A percentile compares a stretch with the other conserved stretches of the same genome.
Evolutionary conservation across 495 filamentous ascomycete species (phyloP).

Genomic region (Aspergillus coremiiformis): DNA sequence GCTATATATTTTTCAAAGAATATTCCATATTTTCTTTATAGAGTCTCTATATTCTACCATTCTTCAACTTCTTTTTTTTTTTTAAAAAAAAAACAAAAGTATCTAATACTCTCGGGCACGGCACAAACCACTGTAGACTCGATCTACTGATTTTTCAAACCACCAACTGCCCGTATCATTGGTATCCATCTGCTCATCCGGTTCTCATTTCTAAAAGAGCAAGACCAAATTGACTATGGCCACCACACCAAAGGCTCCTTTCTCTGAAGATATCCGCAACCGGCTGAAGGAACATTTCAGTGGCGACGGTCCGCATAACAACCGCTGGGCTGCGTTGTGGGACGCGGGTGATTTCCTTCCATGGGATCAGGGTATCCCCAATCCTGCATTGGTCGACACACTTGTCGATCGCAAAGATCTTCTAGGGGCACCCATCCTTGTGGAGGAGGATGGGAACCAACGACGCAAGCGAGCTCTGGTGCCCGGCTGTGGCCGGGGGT

Average conservation of each 20-base stretch:
- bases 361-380: conserved; percentile 54
- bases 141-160: too few species aligned
- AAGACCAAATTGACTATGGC: background rate
- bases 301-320: background rate
- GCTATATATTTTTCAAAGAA: too few species aligned
- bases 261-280: background rate
- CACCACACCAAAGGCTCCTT: background rate
- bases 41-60: too few species aligned
- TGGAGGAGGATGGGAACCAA: conserved; percentile 3
- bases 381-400: conserved; percentile 50
- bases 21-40: too few species aligned
- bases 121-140: too few species aligned
- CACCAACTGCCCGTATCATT: too few species aligned
- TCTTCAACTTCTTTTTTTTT: too few species aligned
- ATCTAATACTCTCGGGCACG: too few species aligned
- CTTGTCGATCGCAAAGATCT: conserved; percentile 34
- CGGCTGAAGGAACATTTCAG: background rate
- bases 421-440: conserved; percentile 23
- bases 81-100: too few species aligned
- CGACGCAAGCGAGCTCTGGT: conserved; percentile 40
- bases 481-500: conserved; percentile 60
- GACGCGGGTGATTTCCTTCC: conserved; percentile 21
- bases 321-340: background rate
- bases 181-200: too few species aligned
- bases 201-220: background rate